Conservation (phyloP, 768 basidiomycete genomes). For the Austroboletus festivus region DNA sequence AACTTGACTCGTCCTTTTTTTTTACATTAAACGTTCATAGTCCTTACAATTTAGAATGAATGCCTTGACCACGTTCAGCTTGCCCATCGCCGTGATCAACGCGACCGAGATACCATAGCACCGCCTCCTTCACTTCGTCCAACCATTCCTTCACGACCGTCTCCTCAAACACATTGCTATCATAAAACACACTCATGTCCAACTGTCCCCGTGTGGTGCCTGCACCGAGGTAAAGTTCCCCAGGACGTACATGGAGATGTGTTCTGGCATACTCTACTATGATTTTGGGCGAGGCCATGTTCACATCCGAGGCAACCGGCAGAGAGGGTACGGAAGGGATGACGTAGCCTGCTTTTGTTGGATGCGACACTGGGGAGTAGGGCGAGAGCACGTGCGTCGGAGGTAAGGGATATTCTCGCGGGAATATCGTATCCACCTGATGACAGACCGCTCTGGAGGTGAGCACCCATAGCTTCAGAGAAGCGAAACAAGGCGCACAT, state of each 20-base stretch:
- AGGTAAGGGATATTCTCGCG: constrained; percentile 35
- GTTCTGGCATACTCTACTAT: constrained; percentile 3
- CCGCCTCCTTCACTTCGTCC: constrained; percentile 38
- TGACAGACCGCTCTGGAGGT: not conserved
- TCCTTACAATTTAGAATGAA: too few species aligned
- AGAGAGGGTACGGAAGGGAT: not conserved
- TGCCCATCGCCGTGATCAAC: too few species aligned
- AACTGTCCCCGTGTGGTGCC: constrained; percentile 33
- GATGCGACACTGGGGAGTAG: constrained; percentile 15
- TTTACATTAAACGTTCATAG: too few species aligned
- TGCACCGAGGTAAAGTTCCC: constrained; percentile 44
- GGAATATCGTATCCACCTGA: constrained; percentile 36
- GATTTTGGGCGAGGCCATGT: constrained; percentile 11
- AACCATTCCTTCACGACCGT: constrained; percentile 45
- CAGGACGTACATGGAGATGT: constrained; percentile 42
- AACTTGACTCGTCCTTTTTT: too few species aligned
- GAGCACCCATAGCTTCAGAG: not conserved
- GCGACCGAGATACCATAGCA: constrained; percentile 30
- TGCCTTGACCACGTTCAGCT: too few species aligned
- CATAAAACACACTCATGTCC: constrained; percentile 35
- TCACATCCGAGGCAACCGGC: not conserved
- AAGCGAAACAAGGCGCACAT: constrained; percentile 6
- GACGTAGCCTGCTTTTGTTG: constrained; percentile 10
- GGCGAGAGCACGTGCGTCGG: constrained; percentile 24
- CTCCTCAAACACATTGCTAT: constrained; percentile 45